Conservation (phyloP, 805 yeast genomes). For the Metschnikowia lunata region DNA sequence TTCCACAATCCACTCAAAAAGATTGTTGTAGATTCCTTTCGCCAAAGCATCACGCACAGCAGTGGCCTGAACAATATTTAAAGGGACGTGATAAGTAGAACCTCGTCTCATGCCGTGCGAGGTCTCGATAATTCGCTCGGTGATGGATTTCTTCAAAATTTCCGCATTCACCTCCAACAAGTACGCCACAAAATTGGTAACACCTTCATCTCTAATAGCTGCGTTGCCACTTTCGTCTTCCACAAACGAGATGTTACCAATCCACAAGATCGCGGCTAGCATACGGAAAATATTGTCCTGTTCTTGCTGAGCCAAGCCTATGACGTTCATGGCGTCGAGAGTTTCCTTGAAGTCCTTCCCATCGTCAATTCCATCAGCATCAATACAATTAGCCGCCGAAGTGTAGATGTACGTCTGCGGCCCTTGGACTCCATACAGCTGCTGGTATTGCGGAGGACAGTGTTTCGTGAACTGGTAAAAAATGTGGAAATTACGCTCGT, state of each 20-base stretch:
- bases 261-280: slow-evolving; percentile 84
- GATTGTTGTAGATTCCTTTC: slow-evolving; percentile 85
- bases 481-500: slow-evolving; percentile 95
- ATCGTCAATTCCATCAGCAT: slow-evolving; percentile 87
- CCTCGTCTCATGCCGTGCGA: slow-evolving; percentile 87
- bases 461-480: slow-evolving; percentile 94
- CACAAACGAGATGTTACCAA: slow-evolving; percentile 82
- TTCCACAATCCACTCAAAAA: slow-evolving; percentile 94
- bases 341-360: slow-evolving; percentile 75
- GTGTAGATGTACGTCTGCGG: slow-evolving; percentile 94
- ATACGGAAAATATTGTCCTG: slow-evolving; percentile 88
- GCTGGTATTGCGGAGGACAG: slow-evolving; percentile 80
- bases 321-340: slow-evolving; percentile 76
- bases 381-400: slow-evolving; percentile 75
- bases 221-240: slow-evolving; percentile 90
- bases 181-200: slow-evolving; percentile 93
- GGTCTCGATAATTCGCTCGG: slow-evolving; percentile 84
- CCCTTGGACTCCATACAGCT: slow-evolving; percentile 80
- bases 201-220: slow-evolving; percentile 74
- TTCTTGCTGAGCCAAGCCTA: slow-evolving; percentile 77
- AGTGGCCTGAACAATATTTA: slow-evolving; percentile 86
- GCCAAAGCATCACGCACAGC: slow-evolving; percentile 95
- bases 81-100: slow-evolving; percentile 89
- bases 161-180: slow-evolving; percentile 74
- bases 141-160: slow-evolving; percentile 59